phyloP scores from a whole-genome alignment of 257 asterid species.

The Solanum peruvianum region DNA sequence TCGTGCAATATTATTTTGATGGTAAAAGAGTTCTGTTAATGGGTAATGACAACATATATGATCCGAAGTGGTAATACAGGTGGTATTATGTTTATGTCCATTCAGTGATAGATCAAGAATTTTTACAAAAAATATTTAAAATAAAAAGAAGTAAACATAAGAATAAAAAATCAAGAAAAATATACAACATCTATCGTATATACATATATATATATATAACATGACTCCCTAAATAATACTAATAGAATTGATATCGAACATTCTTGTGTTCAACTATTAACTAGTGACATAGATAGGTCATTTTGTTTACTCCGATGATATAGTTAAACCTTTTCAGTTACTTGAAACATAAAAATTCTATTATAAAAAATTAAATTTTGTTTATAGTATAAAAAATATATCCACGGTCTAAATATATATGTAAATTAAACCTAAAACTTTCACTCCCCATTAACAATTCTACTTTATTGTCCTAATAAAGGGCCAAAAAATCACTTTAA shows the following conservation, averaged over 20 bases:
- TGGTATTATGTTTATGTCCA: background rate
- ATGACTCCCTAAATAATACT: background rate
- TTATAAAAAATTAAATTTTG: too few relatives aligned
- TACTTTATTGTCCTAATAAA: background rate
- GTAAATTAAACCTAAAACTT: background rate
- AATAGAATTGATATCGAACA: background rate
- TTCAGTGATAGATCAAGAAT: fast-evolving
- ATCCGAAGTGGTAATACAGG: fast-evolving
- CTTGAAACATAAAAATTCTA: too few relatives aligned
- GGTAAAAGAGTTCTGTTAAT: background rate
- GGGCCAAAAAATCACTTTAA: background rate
- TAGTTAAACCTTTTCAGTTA: too few relatives aligned
- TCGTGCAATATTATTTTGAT: background rate
- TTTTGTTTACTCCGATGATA: too few relatives aligned
- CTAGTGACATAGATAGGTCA: too few relatives aligned
- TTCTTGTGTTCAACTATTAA: too few relatives aligned
- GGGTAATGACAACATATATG: background rate
- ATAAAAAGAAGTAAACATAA: background rate
- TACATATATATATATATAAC: too few relatives aligned
- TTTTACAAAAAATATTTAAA: background rate
- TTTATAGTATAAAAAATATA: too few relatives aligned
- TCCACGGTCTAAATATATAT: background rate
- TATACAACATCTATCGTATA: background rate
- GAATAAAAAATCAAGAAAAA: background rate
- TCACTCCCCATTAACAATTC: background rate